Conservation (phyloP, 2,329 filamentous ascomycete species). For the Clonostachys rhizophaga region DNA sequence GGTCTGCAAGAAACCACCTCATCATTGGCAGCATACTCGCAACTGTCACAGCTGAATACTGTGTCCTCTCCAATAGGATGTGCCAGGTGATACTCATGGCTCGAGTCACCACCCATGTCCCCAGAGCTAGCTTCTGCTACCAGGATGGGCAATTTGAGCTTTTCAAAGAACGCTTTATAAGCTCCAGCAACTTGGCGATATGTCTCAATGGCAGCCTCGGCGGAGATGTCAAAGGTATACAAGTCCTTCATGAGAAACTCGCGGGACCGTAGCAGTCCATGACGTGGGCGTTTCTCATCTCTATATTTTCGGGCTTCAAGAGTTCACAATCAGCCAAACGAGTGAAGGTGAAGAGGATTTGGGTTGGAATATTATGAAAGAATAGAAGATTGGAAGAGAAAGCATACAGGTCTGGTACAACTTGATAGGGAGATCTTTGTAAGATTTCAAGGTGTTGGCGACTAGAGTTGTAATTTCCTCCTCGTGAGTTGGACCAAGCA, state of each 20-base stretch:
- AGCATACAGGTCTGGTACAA: constrained; percentile 81
- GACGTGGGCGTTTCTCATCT: constrained; percentile 83
- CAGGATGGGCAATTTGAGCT: constrained; percentile 77
- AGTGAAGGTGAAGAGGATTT: too few species aligned
- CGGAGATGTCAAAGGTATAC: constrained; percentile 82
- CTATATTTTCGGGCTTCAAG: constrained; percentile 79
- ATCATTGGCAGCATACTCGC: constrained; percentile 78
- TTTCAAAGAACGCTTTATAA: constrained; percentile 74
- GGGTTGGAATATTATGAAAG: not conserved
- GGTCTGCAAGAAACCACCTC: constrained; percentile 57
- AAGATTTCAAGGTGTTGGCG: constrained; percentile 67
- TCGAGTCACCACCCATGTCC: constrained; percentile 90
- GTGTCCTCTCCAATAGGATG: constrained; percentile 80
- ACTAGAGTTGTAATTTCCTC: constrained; percentile 91
- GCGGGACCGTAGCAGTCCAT: constrained; percentile 79
- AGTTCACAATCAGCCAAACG: constrained; percentile 7
- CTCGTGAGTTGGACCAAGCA: constrained; percentile 91
- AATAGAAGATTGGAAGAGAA: too few species aligned
- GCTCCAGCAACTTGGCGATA: constrained; percentile 70
- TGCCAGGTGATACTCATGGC: constrained; percentile 90
- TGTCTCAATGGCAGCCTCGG: constrained; percentile 67
- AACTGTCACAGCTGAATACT: constrained; percentile 69
- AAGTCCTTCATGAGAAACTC: constrained; percentile 99
- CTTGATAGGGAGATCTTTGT: constrained; percentile 79
- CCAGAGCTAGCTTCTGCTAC: constrained; percentile 89